Evolutionary conservation across 1,284 basidiomycete species (phyloP).

Genomic region (Ustilago nuda): DNA sequence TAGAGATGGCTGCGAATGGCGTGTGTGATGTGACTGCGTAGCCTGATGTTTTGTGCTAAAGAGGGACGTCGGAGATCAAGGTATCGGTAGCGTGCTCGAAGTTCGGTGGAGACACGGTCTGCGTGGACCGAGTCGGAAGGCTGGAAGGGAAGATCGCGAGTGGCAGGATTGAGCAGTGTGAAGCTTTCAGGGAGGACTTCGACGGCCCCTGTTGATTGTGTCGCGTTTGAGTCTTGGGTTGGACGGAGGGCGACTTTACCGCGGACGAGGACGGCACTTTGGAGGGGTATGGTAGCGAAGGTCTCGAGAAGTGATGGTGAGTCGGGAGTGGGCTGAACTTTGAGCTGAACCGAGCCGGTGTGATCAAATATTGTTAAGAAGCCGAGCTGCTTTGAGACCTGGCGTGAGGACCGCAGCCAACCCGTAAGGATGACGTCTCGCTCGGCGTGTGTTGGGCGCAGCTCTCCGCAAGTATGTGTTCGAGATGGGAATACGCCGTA

Average conservation of each 20-base stretch:
- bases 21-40: slow-evolving; percentile 82
- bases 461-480: slow-evolving; percentile 77
- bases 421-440: slow-evolving; percentile 78
- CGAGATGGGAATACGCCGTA: slow-evolving; percentile 75
- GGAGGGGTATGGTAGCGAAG: slow-evolving; percentile 61
- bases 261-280: slow-evolving; percentile 49
- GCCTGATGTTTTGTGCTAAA: slow-evolving; percentile 81
- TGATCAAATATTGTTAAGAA: slow-evolving; percentile 85
- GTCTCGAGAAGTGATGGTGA: slow-evolving; percentile 74
- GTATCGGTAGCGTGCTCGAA: slow-evolving; percentile 85
- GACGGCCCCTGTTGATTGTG: slow-evolving; percentile 75
- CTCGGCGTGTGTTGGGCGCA: slow-evolving; percentile 75
- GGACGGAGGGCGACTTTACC: slow-evolving; percentile 50
- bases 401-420: slow-evolving; percentile 81
- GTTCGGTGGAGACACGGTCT: slow-evolving; percentile 73
- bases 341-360: slow-evolving; percentile 80
- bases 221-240: slow-evolving; percentile 36
- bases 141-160: slow-evolving; percentile 79
- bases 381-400: slow-evolving; percentile 75
- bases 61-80: slow-evolving; percentile 84
- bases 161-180: slow-evolving; percentile 82
- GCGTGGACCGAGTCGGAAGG: slow-evolving; percentile 79
- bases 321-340: slow-evolving; percentile 27
- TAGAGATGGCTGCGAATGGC: slow-evolving; percentile 80
- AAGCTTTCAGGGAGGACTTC: slow-evolving; percentile 81